Conservation (phyloP, 2,329 filamentous ascomycete species). For the Paecilomyces sp. region DNA sequence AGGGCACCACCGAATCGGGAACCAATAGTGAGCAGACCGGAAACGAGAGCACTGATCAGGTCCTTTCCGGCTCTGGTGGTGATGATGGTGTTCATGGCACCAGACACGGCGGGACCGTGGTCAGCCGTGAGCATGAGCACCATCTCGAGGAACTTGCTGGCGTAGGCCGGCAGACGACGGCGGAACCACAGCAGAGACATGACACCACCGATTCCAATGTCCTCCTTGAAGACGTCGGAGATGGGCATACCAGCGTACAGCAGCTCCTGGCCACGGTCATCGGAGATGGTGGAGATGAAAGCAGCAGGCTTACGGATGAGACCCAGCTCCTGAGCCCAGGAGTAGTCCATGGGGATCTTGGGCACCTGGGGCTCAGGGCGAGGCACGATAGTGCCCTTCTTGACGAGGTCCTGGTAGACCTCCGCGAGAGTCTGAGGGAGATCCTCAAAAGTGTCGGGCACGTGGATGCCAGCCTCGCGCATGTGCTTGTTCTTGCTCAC, state of each 20-base stretch:
- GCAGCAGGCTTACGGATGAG: conserved; percentile 99
- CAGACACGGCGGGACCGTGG: conserved; percentile 96
- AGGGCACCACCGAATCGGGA: conserved; percentile 98
- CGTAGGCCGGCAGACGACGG: conserved; percentile 88
- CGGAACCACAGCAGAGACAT: conserved; percentile 99
- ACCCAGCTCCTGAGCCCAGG: conserved; percentile 97
- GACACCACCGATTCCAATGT: conserved; percentile 98
- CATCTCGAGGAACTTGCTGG: conserved; percentile 99
- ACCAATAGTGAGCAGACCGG: conserved; percentile 95
- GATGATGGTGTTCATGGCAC: conserved; percentile 99
- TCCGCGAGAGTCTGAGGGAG: conserved; percentile 68
- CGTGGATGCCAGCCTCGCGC: conserved; percentile 88
- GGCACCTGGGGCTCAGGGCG: conserved; percentile 84
- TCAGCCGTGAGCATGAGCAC: conserved; percentile 99
- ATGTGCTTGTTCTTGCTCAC: conserved; percentile 95
- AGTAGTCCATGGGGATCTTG: conserved; percentile 99
- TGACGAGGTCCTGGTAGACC: conserved; percentile 85
- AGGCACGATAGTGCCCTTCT: conserved; percentile 76
- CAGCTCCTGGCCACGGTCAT: conserved; percentile 98
- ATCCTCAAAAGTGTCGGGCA: conserved; percentile 95
- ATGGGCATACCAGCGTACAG: conserved; percentile 99
- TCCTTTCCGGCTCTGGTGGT: conserved; percentile 99
- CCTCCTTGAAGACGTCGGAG: conserved; percentile 98
- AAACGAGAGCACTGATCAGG: conserved; percentile 88
- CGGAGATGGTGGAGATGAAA: conserved; percentile 99